phyloP scores from a whole-genome alignment of 2,329 filamentous ascomycete genomes.

The Cladosporium sp. region DNA sequence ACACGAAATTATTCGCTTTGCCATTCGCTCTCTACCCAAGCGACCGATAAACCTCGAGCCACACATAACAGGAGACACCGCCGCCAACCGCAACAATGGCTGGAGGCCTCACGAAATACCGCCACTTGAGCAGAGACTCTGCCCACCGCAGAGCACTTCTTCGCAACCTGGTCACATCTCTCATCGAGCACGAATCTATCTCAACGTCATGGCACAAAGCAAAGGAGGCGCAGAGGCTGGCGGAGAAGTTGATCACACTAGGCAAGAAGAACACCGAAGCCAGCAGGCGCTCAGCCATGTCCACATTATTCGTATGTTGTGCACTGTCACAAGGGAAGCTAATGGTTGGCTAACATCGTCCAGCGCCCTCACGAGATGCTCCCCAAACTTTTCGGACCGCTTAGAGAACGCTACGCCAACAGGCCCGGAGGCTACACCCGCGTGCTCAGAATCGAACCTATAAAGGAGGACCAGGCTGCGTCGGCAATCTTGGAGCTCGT shows the following conservation, averaged over 20 bases:
- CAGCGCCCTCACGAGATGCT: conserved; percentile 70
- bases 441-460: conserved; percentile 86
- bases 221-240: conserved; percentile 91
- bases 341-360: background rate
- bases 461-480: conserved; percentile 82
- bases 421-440: conserved; percentile 93
- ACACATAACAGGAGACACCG: background rate
- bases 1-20: background rate
- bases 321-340: background rate
- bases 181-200: conserved; percentile 91
- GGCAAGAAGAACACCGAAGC: conserved; percentile 92
- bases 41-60: background rate
- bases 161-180: conserved; percentile 91
- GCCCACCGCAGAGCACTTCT: conserved; percentile 88
- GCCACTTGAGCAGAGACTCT: conserved; percentile 81
- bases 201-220: conserved; percentile 94
- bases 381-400: conserved; percentile 83
- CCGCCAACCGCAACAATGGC: conserved; percentile 63
- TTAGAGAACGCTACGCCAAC: conserved; percentile 74
- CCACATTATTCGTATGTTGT: conserved; percentile 70
- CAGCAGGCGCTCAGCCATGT: conserved; percentile 70
- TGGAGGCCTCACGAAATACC: conserved; percentile 81
- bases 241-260: conserved; percentile 90
- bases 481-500: conserved; percentile 93
- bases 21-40: background rate